phyloP scores from a whole-genome alignment of 2,329 filamentous ascomycete species.

The Diplodia corticola region DNA sequence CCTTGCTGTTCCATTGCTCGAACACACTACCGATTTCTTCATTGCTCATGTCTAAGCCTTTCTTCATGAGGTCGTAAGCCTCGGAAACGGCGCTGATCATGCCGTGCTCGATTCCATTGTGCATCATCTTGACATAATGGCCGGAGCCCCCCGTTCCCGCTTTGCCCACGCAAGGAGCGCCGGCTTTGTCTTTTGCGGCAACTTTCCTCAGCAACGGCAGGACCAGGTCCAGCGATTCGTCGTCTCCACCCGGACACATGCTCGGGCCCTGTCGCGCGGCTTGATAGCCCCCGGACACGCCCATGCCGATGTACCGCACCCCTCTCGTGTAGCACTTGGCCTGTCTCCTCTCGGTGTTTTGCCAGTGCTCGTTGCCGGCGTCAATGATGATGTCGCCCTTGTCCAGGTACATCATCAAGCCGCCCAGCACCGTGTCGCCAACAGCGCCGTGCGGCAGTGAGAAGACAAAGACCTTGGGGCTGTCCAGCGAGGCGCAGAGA shows the following conservation, averaged over 20 bases:
- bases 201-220: constrained; percentile 63
- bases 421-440: constrained; percentile 50
- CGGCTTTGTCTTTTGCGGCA: constrained; percentile 62
- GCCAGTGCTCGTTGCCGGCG: constrained; percentile 67
- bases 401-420: constrained; percentile 54
- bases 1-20: constrained; percentile 59
- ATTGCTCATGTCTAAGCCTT: constrained; percentile 56
- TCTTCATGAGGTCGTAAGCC: constrained; percentile 63
- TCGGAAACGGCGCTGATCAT: constrained; percentile 68
- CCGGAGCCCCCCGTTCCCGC: constrained; percentile 65
- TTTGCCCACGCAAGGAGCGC: constrained; percentile 60
- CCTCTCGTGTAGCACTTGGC: constrained; percentile 57
- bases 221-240: constrained; percentile 57
- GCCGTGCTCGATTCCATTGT: constrained; percentile 73
- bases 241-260: constrained; percentile 65
- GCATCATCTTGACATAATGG: constrained; percentile 75
- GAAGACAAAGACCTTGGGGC: constrained; percentile 55
- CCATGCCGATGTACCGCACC: constrained; percentile 66
- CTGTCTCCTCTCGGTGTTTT: constrained; percentile 64
- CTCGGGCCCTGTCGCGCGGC: constrained; percentile 65
- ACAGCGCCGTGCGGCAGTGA: constrained; percentile 52
- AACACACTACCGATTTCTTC: constrained; percentile 64
- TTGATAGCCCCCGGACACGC: constrained; percentile 70
- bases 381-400: constrained; percentile 68
- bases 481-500: constrained; percentile 51